phyloP scores from a whole-genome alignment of 371 early-diverging fungal genomes.

The Dinochytrium kinnereticum region DNA sequence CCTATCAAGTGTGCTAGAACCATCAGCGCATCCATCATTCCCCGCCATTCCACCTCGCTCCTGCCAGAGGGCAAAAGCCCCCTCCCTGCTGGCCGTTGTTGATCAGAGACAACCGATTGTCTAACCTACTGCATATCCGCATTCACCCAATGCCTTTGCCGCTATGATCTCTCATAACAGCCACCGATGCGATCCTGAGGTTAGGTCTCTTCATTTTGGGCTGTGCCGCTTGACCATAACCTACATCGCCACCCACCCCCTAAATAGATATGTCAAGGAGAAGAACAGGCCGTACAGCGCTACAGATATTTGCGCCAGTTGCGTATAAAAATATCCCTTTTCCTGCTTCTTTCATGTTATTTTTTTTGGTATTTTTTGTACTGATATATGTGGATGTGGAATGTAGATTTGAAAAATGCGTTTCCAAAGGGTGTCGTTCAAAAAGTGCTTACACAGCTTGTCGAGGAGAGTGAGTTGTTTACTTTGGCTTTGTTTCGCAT shows the following conservation, averaged over 20 bases:
- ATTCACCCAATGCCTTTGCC: not conserved
- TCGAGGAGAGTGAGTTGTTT: conserved; percentile 36
- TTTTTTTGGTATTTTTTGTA: too few relatives aligned
- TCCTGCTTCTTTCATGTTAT: conserved; percentile 1
- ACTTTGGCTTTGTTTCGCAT: not conserved
- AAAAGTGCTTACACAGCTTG: conserved; percentile 49
- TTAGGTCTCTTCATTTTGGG: not conserved
- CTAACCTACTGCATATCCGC: not conserved
- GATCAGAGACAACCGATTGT: not conserved
- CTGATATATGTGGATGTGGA: too few relatives aligned
- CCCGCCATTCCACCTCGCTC: not conserved
- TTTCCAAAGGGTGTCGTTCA: conserved; percentile 34
- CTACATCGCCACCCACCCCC: not conserved
- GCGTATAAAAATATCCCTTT: not conserved
- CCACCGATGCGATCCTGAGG: conserved; percentile 12
- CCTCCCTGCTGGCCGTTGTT: too few relatives aligned
- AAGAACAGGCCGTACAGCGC: conserved; percentile 60
- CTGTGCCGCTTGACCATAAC: not conserved
- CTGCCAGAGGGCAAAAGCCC: too few relatives aligned
- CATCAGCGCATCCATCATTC: not conserved
- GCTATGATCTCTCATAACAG: not conserved
- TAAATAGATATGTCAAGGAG: conserved; percentile 23
- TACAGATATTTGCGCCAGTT: conserved; percentile 59
- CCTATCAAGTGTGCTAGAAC: not conserved
- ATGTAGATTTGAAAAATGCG: conserved; percentile 52